phyloP scores from a whole-genome alignment of 768 basidiomycete genomes.

The Cyclocybe aegerita region DNA sequence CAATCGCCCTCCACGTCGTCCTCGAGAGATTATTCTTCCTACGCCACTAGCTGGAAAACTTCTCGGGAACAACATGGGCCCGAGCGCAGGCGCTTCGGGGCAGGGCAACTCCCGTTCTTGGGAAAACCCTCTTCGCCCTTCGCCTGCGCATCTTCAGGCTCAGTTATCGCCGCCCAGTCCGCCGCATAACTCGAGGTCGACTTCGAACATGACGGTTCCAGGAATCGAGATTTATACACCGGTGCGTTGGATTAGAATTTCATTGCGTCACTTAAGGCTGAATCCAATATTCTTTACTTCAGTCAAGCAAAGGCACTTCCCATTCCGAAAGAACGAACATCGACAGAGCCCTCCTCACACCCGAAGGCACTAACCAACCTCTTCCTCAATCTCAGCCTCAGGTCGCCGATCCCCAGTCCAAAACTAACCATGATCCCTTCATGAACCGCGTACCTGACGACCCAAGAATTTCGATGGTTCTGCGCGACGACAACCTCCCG shows the following conservation, averaged over 20 bases:
- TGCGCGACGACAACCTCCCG: conserved; percentile 32
- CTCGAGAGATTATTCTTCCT: no score
- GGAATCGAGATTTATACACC: conserved; percentile 48
- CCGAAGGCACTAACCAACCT: conserved; percentile 35
- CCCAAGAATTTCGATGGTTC: conserved; percentile 18
- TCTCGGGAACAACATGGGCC: no score
- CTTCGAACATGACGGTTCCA: conserved; percentile 32
- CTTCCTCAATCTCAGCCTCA: conserved; percentile 5
- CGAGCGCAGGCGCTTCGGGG: no score
- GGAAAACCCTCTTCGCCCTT: no score
- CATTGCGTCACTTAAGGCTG: neutral
- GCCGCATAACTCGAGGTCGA: neutral
- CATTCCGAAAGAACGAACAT: conserved; percentile 28
- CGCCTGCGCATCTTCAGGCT: no score
- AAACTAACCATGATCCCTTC: neutral
- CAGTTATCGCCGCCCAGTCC: no score
- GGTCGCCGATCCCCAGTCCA: neutral
- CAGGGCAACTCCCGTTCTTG: no score
- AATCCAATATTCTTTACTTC: neutral
- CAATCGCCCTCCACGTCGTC: no score
- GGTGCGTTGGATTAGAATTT: conserved; percentile 28
- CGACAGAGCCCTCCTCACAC: conserved; percentile 42
- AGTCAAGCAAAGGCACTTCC: conserved; percentile 28
- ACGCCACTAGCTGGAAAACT: no score
- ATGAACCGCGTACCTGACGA: conserved; percentile 1